Evolutionary conservation across 1,284 basidiomycete genomes (phyloP), one percentile per base, ranked within the genome.

Genomic region (Ustilago crameri): DNA sequence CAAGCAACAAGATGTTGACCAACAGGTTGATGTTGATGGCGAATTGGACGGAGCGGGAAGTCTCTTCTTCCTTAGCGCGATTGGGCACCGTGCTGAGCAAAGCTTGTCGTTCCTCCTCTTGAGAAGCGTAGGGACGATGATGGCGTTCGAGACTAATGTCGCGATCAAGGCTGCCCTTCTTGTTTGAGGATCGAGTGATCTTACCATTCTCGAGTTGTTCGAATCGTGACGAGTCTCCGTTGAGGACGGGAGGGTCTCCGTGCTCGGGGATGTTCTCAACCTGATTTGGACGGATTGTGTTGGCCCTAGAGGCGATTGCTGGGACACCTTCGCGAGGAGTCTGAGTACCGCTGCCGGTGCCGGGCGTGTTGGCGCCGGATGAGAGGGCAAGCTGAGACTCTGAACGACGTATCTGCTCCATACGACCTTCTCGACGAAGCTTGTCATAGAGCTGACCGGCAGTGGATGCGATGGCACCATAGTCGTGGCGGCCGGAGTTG

Each of bases 1-100:
- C 84, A 5, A 88, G 84, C 3, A 88, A 83, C 2, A 87, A 18
- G 47, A 87, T 62, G 65, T 88, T 88, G 67, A 87, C 37, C 24
- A 72, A 22, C 22, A 79, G 59, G 46, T 79, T 81, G 67, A 78
- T 78, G 56, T 81, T 82, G 64, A 82, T 82, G 46, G 78, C 79
- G 22, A 78, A 77, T 27, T 74, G 71, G 18, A 77, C 76, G 24
- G 71, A 66, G 22, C 64, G 62, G 12, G 80, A 80, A 20, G 63
- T 45, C 45, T 77, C 79, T 18, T 74, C 70, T 38, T 80, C 76
- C 47, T 80, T 76, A 41, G 60, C 75, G 23, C 74, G 72, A 24
- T 73, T 69, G 18, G 81, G 81, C 2, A 82, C 80, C n/a, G 71
- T 67, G 60, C 72, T 75, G 47, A 81, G 71, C 23, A 82, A 64